Base-by-base conservation (phyloP, 2,329 filamentous ascomycete genomes). In the Fusarium cyanostomum region DNA sequence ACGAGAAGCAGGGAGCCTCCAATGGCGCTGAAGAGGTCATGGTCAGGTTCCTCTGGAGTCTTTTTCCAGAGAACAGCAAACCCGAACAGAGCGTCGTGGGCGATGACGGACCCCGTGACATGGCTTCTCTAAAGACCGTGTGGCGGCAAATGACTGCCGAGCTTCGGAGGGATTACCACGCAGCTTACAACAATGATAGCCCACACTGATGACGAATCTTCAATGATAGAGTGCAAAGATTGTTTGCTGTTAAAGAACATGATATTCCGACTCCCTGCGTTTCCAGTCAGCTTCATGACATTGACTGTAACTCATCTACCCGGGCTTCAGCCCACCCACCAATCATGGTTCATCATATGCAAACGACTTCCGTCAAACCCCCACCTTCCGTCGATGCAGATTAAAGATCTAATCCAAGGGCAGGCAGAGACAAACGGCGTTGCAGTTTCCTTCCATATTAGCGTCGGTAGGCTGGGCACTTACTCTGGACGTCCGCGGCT, bases 401-500 rank as follows among this genome's bases (percentile, higher is more conserved):
- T 37, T 13, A 44, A 31, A 31, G 34, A 27, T 30, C 38, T n/a
- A n/a, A n/a, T n/a, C n/a, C n/a, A n/a, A n/a, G n/a, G n/a, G n/a
- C n/a, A n/a, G n/a, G n/a, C n/a, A n/a, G n/a, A n/a, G n/a, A n/a
- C n/a, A n/a, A n/a, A n/a, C n/a, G n/a, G n/a, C n/a, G n/a, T n/a
- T n/a, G n/a, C n/a, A n/a, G n/a, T n/a, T n/a, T n/a, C n/a, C 24
- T 46, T 34, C 30, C 35, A 42, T 28, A 31, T 43, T 52, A 60
- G 52, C 52, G 56, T 24, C 21, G 21, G 28, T 15, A 28, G 41
- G 46, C 55, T 51, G 48, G 59, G 35, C 37, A 56, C 34, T 42
- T 31, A 44, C 50, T 56, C 61, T 54, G 54, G 44, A 63, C 59
- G 49, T 31, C 62, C 37, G 39, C 33, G 21, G 28, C 12, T 8